Conservation (phyloP, 495 filamentous ascomycete genomes). For the Penicillium bialowiezense region DNA sequence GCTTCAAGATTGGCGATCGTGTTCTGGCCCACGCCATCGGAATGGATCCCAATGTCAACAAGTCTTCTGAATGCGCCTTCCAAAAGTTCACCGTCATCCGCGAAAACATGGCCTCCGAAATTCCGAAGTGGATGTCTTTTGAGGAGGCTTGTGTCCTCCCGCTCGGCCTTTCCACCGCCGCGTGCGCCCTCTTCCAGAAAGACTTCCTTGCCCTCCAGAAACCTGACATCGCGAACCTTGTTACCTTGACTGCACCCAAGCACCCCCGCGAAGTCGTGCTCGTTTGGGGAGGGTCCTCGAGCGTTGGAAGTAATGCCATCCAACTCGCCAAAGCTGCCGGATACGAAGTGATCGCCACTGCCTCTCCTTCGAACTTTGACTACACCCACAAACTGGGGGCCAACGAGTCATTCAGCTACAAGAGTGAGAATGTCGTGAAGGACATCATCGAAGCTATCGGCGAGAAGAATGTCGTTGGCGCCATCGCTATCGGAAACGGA, state of each 20-base stretch:
- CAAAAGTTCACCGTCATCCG: constrained; percentile 39
- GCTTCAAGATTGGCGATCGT: constrained; percentile 20
- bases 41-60: constrained; percentile 2
- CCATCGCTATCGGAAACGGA: constrained; percentile 1
- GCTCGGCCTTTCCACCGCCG: constrained; percentile 49
- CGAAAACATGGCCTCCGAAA: constrained; percentile 17
- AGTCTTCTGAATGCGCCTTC: constrained; percentile 19
- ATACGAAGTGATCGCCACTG: constrained; percentile 55
- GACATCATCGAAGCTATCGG: constrained; percentile 19
- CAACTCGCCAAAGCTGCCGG: constrained; percentile 60
- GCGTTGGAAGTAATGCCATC: constrained; percentile 59
- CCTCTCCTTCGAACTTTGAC: constrained; percentile 52
- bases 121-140: constrained; percentile 26
- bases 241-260: constrained; percentile 7
- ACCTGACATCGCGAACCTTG: constrained; percentile 16
- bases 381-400: constrained; percentile 54
- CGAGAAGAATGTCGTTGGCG: constrained; percentile 5
- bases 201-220: constrained; percentile 38
- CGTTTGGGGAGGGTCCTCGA: constrained; percentile 48
- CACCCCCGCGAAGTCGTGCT: constrained; percentile 36
- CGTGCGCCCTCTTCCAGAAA: constrained; percentile 49
- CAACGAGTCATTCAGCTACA: constrained; percentile 57
- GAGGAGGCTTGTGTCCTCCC: constrained; percentile 45
- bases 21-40: constrained; percentile 10
- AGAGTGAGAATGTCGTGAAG: constrained; percentile 26